Evolutionary conservation across 139 green algal genomes (phyloP).

Genomic region (Parachlorella kessleri): DNA sequence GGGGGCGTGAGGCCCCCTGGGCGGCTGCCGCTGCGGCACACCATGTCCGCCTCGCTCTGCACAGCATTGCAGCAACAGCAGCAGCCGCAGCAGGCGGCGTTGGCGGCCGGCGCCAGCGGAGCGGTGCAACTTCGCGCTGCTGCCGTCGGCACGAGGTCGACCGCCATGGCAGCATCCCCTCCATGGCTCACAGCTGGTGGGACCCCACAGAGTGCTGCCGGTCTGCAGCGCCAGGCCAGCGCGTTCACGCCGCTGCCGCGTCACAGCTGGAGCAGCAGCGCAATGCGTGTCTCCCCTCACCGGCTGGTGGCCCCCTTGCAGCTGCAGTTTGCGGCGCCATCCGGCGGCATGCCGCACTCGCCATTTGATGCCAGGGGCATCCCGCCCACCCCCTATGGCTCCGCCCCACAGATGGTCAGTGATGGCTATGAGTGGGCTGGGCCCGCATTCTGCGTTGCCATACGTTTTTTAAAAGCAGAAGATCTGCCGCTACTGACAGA

Average conservation of each 20-base stretch:
- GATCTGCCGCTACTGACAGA: too few species aligned
- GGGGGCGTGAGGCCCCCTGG: neutral
- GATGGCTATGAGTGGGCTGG: too few species aligned
- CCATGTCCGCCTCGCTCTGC: conserved; percentile 7
- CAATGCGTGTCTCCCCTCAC: conserved; percentile 16
- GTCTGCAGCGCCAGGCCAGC: neutral
- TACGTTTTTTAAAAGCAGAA: too few species aligned
- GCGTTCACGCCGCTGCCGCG: conserved; percentile 3
- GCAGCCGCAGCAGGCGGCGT: neutral
- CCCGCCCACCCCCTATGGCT: conserved; percentile 17
- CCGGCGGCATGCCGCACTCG: conserved; percentile 8
- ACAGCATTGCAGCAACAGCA: neutral
- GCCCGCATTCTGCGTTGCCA: too few species aligned
- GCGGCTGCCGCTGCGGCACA: conserved; percentile 14
- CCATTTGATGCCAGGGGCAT: neutral
- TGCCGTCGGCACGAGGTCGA: too few species aligned
- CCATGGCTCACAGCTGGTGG: too few species aligned
- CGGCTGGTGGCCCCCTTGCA: conserved; percentile 19
- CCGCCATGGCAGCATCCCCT: too few species aligned
- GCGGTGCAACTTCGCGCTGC: too few species aligned
- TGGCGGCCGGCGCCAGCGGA: too few species aligned
- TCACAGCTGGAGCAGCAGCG: conserved; percentile 47
- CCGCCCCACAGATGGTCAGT: conserved; percentile 13
- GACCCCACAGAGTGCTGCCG: neutral
- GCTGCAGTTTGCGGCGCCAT: too few species aligned